phyloP scores from a whole-genome alignment of 2,329 filamentous ascomycete genomes.

The Ascochyta fabae region DNA sequence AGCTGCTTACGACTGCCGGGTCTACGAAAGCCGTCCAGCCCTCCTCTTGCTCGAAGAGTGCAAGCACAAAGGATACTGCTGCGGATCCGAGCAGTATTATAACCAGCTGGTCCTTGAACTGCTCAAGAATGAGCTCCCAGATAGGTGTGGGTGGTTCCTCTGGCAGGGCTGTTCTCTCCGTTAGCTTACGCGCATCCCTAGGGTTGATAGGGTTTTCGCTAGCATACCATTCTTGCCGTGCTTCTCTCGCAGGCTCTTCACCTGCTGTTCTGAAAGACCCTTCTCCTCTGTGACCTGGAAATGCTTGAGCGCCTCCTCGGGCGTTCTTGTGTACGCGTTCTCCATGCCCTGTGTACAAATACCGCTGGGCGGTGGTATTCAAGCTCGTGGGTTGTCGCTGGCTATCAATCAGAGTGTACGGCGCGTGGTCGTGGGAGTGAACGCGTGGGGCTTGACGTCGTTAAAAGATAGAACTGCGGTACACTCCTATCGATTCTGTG shows the following conservation, averaged over 20 bases:
- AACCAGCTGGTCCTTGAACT: constrained; percentile 99
- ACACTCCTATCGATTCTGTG: not conserved
- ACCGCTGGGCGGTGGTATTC: not conserved
- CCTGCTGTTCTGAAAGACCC: constrained; percentile 59
- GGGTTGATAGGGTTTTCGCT: not conserved
- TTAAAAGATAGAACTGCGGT: constrained; percentile 10
- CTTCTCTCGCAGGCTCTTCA: constrained; percentile 53
- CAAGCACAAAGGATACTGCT: constrained; percentile 89
- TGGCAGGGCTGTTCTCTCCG: constrained; percentile 63
- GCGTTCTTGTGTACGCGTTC: constrained; percentile 58
- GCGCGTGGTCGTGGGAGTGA: constrained; percentile 8
- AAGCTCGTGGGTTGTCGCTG: not conserved
- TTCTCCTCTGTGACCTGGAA: constrained; percentile 59
- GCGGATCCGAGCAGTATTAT: constrained; percentile 93
- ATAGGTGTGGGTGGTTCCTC: constrained; percentile 96
- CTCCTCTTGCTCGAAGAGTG: constrained; percentile 89
- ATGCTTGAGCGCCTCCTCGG: constrained; percentile 58
- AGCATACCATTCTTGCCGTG: constrained; percentile 62
- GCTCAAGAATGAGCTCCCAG: constrained; percentile 95
- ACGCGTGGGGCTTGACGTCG: constrained; percentile 14
- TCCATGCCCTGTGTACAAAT: constrained; percentile 53
- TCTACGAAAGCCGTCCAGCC: constrained; percentile 98
- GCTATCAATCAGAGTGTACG: not conserved
- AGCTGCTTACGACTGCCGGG: constrained; percentile 79
- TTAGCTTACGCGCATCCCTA: not conserved